These are phyloP conservation scores for Ogataea sp. DNA, from an alignment of 805 yeast species.

Conservation along the genomic window DNA sequence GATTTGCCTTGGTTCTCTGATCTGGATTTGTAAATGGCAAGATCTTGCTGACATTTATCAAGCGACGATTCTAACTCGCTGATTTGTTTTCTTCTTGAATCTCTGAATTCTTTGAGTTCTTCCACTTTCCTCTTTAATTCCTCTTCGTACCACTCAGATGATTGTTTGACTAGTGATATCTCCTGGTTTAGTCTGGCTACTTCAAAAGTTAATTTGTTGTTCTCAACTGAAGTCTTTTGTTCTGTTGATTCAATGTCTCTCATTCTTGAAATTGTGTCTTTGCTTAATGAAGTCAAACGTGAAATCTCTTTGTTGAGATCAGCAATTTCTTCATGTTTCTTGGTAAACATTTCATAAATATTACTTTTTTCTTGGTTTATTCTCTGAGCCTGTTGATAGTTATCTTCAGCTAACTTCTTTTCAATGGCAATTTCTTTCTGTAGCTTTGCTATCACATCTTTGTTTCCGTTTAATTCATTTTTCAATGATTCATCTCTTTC, in stretches of 20 bases:
- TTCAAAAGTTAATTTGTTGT: conserved; percentile 17
- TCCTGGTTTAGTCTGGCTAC: conserved; percentile 22
- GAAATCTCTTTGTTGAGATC: conserved; percentile 26
- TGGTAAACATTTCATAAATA: conserved; percentile 26
- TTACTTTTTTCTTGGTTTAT: conserved; percentile 20
- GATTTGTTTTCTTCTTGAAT: conserved; percentile 22
- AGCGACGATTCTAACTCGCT: conserved; percentile 25
- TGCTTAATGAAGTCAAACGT: conserved; percentile 30
- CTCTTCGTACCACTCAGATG: conserved; percentile 26
- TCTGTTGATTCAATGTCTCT: conserved; percentile 28
- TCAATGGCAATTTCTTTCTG: background rate
- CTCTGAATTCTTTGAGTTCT: conserved; percentile 20
- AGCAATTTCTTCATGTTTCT: conserved; percentile 28
- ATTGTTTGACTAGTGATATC: conserved; percentile 21
- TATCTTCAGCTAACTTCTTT: conserved; percentile 6
- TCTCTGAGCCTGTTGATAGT: conserved; percentile 10
- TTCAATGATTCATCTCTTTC: conserved; percentile 13
- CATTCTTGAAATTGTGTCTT: conserved; percentile 33
- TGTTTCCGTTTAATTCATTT: conserved; percentile 5
- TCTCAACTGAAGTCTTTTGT: conserved; percentile 18
- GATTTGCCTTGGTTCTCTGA: conserved; percentile 26
- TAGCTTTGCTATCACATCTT: conserved; percentile 9
- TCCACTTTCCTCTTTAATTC: conserved; percentile 23
- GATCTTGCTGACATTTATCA: conserved; percentile 27
- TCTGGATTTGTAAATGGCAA: conserved; percentile 15